Base-by-base conservation (phyloP, 208 protist species). In the Trypanosoma mega region DNA sequence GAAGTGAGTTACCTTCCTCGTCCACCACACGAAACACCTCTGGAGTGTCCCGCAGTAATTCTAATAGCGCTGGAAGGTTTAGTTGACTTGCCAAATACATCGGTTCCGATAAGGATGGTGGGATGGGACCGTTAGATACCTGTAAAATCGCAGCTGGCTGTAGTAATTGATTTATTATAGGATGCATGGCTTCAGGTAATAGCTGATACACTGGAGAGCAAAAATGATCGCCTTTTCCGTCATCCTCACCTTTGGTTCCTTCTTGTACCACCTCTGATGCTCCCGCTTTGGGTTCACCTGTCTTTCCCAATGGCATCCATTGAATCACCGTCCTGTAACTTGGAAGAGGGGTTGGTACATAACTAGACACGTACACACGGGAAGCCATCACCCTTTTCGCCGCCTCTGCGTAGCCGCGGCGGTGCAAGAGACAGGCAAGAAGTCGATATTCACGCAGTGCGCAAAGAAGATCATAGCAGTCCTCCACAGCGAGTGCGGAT, bases 31-130 rank as follows among this genome's bases (percentile, higher is more conserved):
- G 43, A 1, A 45, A 64, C 14, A 65, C 44, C 1, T 56, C 48
- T 18, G 76, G 87, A n/a, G 64, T 23, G 44, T 53, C 67, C 14
- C 24, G 18, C 9, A 94, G 53, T 9, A 87, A 33, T 41, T 72
- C 56, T 27, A 59, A 67, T 41, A 94, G 65, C 5, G 72, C 76
- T 1, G 57, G 20, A 29, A 87, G 37, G 52, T 91, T 78, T 44
- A 91, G 64, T 26, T 79, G 73, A 37, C 84, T 79, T 2, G 90
- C 58, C 12, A 87, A 64, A 43, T 78, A 86, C 61, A 91, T 82
- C 36, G 60, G 66, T 57, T 85, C 76, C 1, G 65, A 52, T 2
- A 94, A 68, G 0, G 80, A 72, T 3, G 65, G 50, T 4, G 85
- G 85, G 36, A 78, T 29, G 6, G 60, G 16, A 12, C 63, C 64